Percentiles rank a stretch among this genome's conserved stretches.
Conservation (phyloP, 2,329 filamentous ascomycete genomes). For the Triangularia setosa region DNA sequence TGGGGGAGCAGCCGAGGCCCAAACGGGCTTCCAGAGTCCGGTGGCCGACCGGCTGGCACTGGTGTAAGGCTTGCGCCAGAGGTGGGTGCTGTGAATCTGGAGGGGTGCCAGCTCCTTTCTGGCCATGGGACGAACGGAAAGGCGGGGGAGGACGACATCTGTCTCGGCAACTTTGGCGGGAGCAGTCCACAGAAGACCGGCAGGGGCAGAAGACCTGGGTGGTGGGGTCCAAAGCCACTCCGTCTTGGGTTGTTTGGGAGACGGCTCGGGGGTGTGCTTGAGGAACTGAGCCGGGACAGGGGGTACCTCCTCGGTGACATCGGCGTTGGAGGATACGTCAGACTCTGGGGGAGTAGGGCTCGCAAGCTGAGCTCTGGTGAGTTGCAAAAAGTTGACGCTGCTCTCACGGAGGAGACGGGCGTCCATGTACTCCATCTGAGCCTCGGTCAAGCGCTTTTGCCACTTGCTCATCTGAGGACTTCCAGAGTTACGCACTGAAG, state of each 20-base stretch:
- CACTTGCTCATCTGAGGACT: constrained; percentile 37
- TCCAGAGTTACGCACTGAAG: constrained; percentile 29
- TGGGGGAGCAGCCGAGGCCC: constrained; percentile 27
- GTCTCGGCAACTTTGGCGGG: constrained; percentile 9
- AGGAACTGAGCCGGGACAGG: constrained; percentile 1
- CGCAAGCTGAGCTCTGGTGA: constrained; percentile 37
- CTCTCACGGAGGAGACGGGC: constrained; percentile 36
- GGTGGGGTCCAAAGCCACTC: constrained; percentile 29
- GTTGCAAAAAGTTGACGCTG: constrained; percentile 39
- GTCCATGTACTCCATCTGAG: constrained; percentile 43
- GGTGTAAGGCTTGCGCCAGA: constrained; percentile 38
- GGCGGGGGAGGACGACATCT: constrained; percentile 29
- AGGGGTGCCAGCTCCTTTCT: constrained; percentile 35
- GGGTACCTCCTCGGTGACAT: constrained; percentile 24
- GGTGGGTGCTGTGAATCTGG: constrained; percentile 34
- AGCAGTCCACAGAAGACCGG: constrained; percentile 28
- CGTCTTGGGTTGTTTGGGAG: not conserved
- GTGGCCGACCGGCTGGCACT: constrained; percentile 15
- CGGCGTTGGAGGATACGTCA: constrained; percentile 35
- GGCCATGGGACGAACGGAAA: constrained; percentile 34
- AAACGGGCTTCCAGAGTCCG: constrained; percentile 33
- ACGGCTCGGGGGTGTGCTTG: constrained; percentile 7
- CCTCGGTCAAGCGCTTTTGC: constrained; percentile 44
- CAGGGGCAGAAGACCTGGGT: constrained; percentile 4
- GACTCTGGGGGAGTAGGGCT: constrained; percentile 55